Evolutionary conservation across 768 basidiomycete species (phyloP).

Genomic region (Gautieria morchelliformis): DNA sequence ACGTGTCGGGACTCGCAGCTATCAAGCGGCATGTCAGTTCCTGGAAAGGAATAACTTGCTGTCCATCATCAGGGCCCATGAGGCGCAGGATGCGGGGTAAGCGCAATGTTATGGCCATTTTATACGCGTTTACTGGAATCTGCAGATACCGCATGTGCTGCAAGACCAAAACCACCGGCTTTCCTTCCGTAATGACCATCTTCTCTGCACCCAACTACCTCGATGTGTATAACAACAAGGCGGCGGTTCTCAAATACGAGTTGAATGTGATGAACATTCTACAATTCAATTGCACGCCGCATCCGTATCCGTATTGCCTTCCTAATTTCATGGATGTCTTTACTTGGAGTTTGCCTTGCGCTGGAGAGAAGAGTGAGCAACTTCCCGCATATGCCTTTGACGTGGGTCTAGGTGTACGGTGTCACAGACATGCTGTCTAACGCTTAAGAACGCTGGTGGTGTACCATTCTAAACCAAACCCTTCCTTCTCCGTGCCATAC

Average conservation of each 20-base stretch:
- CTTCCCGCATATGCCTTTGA: neutral
- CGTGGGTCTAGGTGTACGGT: neutral
- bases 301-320: constrained; percentile 91
- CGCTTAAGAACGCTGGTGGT: no score
- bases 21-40: constrained; percentile 94
- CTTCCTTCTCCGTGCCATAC: no score
- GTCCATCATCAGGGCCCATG: constrained; percentile 95
- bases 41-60: constrained; percentile 93
- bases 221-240: no score
- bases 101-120: constrained; percentile 14
- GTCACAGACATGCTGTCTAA: constrained; percentile 99
- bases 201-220: no score
- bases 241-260: constrained; percentile 99
- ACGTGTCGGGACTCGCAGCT: no score
- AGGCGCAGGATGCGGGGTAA: constrained; percentile 97
- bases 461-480: no score
- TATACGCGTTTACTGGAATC: no score
- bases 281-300: constrained; percentile 94
- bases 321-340: no score
- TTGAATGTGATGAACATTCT: constrained; percentile 98
- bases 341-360: constrained; percentile 98
- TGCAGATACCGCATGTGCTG: no score
- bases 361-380: constrained; percentile 87
- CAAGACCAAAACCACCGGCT: constrained; percentile 94
- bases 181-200: constrained; percentile 99